These are phyloP conservation scores for Mycena pura DNA, from an alignment of 768 basidiomycete genomes.

Conservation along the genomic window DNA sequence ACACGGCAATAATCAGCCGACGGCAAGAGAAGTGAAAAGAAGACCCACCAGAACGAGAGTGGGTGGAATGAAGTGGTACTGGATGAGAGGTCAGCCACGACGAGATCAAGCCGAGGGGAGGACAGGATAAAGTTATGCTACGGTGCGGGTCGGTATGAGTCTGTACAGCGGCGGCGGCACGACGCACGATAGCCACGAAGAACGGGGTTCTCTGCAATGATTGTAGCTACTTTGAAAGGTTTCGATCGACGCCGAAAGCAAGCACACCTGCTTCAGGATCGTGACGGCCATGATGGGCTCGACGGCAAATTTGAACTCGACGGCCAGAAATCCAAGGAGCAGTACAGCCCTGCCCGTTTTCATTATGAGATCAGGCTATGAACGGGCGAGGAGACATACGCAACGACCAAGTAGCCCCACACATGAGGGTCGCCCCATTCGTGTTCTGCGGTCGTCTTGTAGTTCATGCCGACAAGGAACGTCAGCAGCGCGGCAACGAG, in stretches of 20 bases:
- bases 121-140: conserved; percentile 18
- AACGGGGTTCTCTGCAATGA: conserved; percentile 58
- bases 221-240: conserved; percentile 31
- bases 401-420: conserved; percentile 49
- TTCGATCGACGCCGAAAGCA: conserved; percentile 56
- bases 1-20: too few species aligned
- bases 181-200: conserved; percentile 35
- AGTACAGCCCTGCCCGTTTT: conserved; percentile 53
- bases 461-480: conserved; percentile 37
- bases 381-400: neutral
- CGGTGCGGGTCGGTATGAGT: too few species aligned
- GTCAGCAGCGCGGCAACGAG: conserved; percentile 56
- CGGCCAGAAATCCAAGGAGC: conserved; percentile 56
- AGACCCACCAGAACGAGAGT: too few species aligned
- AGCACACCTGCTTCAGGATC: conserved; percentile 32
- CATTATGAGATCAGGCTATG: neutral
- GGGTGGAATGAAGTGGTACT: too few species aligned
- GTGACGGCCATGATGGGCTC: conserved; percentile 74
- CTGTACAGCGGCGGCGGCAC: too few species aligned
- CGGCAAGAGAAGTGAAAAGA: too few species aligned
- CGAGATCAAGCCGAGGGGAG: too few species aligned
- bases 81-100: too few species aligned
- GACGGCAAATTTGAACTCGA: conserved; percentile 60
- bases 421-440: conserved; percentile 57
- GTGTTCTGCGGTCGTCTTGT: conserved; percentile 11